These are phyloP conservation scores for Fusarium sp. DNA, from an alignment of 2,329 filamentous ascomycete genomes.

Conservation along the genomic window DNA sequence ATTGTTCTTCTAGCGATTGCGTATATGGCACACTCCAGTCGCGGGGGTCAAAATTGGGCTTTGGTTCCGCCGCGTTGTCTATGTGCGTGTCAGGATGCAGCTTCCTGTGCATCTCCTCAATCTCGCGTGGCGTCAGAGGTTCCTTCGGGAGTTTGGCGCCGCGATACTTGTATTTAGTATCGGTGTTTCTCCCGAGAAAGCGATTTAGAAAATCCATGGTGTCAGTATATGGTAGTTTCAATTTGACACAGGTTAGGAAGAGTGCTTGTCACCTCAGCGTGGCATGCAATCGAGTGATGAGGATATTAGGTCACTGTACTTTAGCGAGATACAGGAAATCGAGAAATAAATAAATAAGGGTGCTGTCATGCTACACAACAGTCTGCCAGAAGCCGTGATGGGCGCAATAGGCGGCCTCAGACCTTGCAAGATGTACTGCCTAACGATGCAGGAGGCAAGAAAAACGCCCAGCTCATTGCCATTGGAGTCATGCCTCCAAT, in stretches of 20 bases:
- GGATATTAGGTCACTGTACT: not conserved
- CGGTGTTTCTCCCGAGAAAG: not conserved
- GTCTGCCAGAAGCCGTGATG: not conserved
- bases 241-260: not conserved
- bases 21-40: not conserved
- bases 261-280: not conserved
- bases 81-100: not conserved
- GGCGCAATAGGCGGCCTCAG: not conserved
- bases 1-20: not conserved
- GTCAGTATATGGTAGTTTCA: fast-evolving
- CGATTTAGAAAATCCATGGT: not conserved
- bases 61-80: not conserved
- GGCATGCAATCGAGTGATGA: not conserved
- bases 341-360: not conserved
- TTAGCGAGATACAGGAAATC: not conserved
- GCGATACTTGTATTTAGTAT: not conserved
- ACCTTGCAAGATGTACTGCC: not conserved
- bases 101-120: not conserved
- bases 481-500: not conserved
- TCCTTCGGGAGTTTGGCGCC: not conserved
- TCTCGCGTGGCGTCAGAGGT: not conserved
- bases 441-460: not conserved
- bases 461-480: not conserved
- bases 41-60: not conserved
- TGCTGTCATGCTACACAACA: too few species aligned